These are phyloP conservation scores for Pholiota microspora DNA, from an alignment of 768 basidiomycete species.

Conservation along the genomic window DNA sequence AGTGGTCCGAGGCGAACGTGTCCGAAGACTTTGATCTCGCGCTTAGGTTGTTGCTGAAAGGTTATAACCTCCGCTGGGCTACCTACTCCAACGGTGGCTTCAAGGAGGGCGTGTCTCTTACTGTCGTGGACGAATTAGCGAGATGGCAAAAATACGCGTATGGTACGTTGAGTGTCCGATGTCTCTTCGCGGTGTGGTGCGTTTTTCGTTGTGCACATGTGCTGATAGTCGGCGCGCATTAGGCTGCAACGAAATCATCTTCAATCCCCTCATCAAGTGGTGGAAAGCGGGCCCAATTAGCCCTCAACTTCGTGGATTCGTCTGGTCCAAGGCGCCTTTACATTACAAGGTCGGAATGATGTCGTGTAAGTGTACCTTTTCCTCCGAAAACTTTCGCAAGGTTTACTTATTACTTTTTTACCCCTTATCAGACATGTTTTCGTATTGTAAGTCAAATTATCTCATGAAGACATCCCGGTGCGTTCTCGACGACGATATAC, in stretches of 20 bases:
- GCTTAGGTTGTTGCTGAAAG: slow-evolving; percentile 61
- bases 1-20: slow-evolving; percentile 76
- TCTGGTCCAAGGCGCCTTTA: slow-evolving; percentile 73
- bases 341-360: slow-evolving; percentile 85
- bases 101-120: slow-evolving; percentile 87
- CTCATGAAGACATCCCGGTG: background rate
- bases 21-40: slow-evolving; percentile 85
- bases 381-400: background rate
- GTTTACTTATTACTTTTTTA: background rate
- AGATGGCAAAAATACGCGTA: slow-evolving; percentile 83
- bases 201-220: too few relatives aligned
- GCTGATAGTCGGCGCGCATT: slow-evolving; percentile 14
- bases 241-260: slow-evolving; percentile 76
- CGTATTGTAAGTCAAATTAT: slow-evolving; percentile 33
- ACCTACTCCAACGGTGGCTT: slow-evolving; percentile 84
- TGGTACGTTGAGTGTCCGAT: slow-evolving; percentile 31
- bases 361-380: slow-evolving; percentile 44
- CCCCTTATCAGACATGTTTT: slow-evolving; percentile 45
- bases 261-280: slow-evolving; percentile 82
- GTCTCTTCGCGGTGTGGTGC: slow-evolving; percentile 1
- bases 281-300: slow-evolving; percentile 78
- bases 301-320: slow-evolving; percentile 65
- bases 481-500: background rate
- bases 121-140: slow-evolving; percentile 85
- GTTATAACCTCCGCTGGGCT: slow-evolving; percentile 78